Conservation (phyloP, 345 rosid genomes). For the Conringia planisiliqua region DNA sequence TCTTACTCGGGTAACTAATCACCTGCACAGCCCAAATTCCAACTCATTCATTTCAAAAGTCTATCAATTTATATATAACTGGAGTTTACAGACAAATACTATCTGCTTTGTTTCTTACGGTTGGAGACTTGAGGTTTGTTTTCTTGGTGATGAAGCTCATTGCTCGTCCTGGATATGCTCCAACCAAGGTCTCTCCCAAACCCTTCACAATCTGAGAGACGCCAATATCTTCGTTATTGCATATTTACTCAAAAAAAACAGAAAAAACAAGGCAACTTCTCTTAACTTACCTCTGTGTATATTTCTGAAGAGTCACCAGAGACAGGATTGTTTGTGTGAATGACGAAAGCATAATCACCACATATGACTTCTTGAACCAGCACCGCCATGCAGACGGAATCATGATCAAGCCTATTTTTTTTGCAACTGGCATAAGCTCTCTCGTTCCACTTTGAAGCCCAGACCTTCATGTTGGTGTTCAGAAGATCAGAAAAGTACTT, state of each 20-base stretch:
- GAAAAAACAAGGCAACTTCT: neutral
- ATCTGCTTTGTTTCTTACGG: conserved; percentile 39
- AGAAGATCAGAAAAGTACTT: neutral
- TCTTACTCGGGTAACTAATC: conserved; percentile 89
- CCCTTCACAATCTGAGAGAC: conserved; percentile 73
- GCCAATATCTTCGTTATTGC: neutral
- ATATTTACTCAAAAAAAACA: neutral
- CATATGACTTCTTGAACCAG: conserved; percentile 87
- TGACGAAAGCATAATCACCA: conserved; percentile 95
- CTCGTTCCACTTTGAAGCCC: conserved; percentile 99
- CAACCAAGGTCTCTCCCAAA: conserved; percentile 94
- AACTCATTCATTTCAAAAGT: neutral
- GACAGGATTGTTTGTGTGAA: conserved; percentile 95
- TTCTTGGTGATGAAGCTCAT: conserved; percentile 90
- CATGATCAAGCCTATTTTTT: conserved; percentile 74
- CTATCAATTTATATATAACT: neutral
- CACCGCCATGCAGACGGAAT: conserved; percentile 89
- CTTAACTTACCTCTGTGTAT: conserved; percentile 69
- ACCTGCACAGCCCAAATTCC: conserved; percentile 41
- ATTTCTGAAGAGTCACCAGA: conserved; percentile 84
- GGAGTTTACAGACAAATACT: neutral
- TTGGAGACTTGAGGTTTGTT: conserved; percentile 65
- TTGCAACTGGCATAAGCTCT: conserved; percentile 91
- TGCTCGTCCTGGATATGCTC: conserved; percentile 97
- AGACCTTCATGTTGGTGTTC: conserved; percentile 48